Base-by-base conservation (phyloP, 192 early-diverging fungal species). In the Allomyces javanicus region DNA sequence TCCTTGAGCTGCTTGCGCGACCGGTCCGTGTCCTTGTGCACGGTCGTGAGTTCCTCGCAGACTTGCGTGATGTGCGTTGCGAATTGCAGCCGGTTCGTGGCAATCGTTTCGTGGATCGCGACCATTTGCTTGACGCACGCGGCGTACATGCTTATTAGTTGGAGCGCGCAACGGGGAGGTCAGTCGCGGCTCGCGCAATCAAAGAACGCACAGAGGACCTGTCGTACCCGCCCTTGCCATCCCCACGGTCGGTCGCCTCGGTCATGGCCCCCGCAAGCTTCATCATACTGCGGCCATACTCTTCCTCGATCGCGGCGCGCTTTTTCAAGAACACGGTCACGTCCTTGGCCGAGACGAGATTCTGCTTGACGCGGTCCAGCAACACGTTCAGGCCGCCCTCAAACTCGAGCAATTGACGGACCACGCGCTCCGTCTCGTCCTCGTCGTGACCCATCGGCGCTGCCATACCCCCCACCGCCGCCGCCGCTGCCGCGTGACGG, bases 261-360 rank as follows among this genome's bases (percentile, higher is more conserved):
- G 77, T 75, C 65, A 81, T 78, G 62, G 69, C 71, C 25, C 85
- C 86, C 10, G 85, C 79, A 0, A 94, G 75, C 68, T 92, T 93
- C 43, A 83, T 75, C 77, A 97, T 79, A 55, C 79, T 76, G 55
- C 84, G 78, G 24, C 85, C 88, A 72, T 98, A 96, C 45, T 94
- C 90, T 64, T 91, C 92, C 70, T 98, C 95, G 44, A 96, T 87
- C 6, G 77, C 70, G 1, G 95, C 89, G n/a, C 95, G 82, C 67
- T 85, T 91, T 67, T 87, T 89, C 21, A 98, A 75, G 67, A 97
- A 96, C 0, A 72, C 63, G 4, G 83, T 77, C 14, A 86, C 77
- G 68, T 97, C 87, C 76, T 89, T 91, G 73, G 78, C 78, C n/a
- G 77, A 75, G 26, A 78, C 71, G 44, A 84, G 77, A 44, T 82